Base-by-base conservation (phyloP, 164 flowering plant genomes). In the Aristolochia fimbriata region DNA sequence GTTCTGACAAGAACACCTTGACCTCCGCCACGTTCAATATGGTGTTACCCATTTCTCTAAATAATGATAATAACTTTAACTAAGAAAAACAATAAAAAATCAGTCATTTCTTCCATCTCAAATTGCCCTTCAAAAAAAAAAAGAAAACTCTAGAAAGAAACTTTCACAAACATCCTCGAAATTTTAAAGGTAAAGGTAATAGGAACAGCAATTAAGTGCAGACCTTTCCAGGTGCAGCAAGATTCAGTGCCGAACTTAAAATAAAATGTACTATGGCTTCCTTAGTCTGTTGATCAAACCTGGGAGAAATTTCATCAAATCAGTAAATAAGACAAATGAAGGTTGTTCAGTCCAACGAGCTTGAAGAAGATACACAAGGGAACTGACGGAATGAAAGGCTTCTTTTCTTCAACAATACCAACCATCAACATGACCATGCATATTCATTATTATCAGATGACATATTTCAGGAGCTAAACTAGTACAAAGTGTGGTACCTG, bases 191-290 rank as follows among this genome's bases (percentile, higher is more conserved):
- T 37, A 3, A 37, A 37, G 43, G 9, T n/a, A 65, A 9, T 15
- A 37, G 47, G 19, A 62, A 17, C 49, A 47, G 33, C 7, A 15
- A 22, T 17, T n/a, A 54, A 25, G 33, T 12, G 33, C 71, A 52
- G 63, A 91, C 98, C 96, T 83, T 90, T 41, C 79, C 97, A 78
- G 77, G 73, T 47, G 80, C 61, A 68, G 96, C 78, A 65, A 86
- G 77, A 57, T 73, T 67, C 30, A 86, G 65, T 54, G 84, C 85
- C 71, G 71, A 80, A 56, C 68, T 68, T 68, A 88, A 64, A 59
- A 88, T 71, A 72, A 74, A 87, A 24, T 46, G 62, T 31, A 83
- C 68, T 24, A 90, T 71, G 22, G 71, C 74, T 49, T 77, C 73
- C 61, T 80, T 83, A 23, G 76, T 75, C 30, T 78, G 65, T 65